Percentiles rank a stretch among this genome's conserved stretches.
Evolutionary conservation across 768 basidiomycete genomes (phyloP).

Genomic region (Russula abietina): DNA sequence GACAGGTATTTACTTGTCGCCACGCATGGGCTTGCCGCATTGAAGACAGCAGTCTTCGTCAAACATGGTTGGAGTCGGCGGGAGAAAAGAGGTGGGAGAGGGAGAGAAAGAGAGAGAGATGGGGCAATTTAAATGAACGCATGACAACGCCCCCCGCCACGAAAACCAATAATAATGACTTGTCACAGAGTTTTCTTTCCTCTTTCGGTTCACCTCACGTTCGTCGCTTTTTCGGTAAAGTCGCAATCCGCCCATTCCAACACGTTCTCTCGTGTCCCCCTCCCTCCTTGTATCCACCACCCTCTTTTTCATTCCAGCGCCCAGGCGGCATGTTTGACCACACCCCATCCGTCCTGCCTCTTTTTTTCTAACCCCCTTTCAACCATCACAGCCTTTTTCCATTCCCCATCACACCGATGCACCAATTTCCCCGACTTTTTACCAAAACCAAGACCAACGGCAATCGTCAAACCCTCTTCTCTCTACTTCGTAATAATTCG

Average conservation of each 20-base stretch:
- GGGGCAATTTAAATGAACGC: slow-evolving; percentile 17
- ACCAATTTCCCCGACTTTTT: background rate
- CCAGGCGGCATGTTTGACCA: slow-evolving; percentile 13
- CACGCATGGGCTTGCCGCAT: slow-evolving; percentile 27
- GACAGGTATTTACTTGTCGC: slow-evolving; percentile 21
- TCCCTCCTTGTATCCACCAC: background rate
- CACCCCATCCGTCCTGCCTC: background rate
- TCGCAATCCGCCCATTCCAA: background rate
- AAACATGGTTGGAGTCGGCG: slow-evolving; percentile 23
- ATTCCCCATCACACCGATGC: slow-evolving; percentile 4
- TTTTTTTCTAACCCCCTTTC: background rate
- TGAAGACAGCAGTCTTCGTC: slow-evolving; percentile 29
- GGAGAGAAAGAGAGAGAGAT: background rate
- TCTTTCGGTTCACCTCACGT: slow-evolving; percentile 1
- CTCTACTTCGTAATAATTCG: background rate
- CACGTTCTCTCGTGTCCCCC: background rate
- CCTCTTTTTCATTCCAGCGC: slow-evolving; percentile 10
- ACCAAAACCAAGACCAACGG: too few relatives aligned
- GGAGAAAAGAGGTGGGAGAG: slow-evolving; percentile 4
- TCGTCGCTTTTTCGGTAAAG: slow-evolving; percentile 2
- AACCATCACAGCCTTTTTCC: slow-evolving; percentile 10
- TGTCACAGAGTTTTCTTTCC: slow-evolving; percentile 5
- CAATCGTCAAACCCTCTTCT: too few relatives aligned
- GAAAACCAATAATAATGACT: slow-evolving; percentile 12
- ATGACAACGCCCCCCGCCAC: slow-evolving; percentile 14